These are phyloP conservation scores for Aquilaria sinensis DNA, from an alignment of 345 rosid genomes.

Conservation along the genomic window DNA sequence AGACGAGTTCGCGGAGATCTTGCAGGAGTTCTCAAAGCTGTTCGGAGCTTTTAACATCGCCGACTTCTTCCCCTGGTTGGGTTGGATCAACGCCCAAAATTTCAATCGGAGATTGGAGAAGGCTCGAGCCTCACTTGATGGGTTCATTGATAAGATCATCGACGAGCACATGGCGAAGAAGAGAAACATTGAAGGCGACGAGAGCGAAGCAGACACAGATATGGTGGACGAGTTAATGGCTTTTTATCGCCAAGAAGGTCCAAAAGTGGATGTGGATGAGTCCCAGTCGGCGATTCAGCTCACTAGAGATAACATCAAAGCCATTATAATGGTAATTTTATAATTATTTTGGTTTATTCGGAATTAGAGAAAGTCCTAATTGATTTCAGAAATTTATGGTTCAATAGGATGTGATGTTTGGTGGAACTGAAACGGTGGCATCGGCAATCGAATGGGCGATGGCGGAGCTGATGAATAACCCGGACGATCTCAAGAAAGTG, in stretches of 20 bases:
- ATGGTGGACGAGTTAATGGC: slow-evolving; percentile 89
- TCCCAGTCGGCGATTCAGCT: slow-evolving; percentile 43
- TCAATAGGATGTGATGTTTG: slow-evolving; percentile 44
- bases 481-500: slow-evolving; percentile 39
- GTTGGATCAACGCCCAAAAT: slow-evolving; percentile 48
- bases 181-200: neutral
- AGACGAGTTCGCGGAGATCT: slow-evolving; percentile 55
- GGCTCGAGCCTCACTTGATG: slow-evolving; percentile 58
- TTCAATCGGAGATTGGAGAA: slow-evolving; percentile 41
- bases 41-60: slow-evolving; percentile 80
- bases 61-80: slow-evolving; percentile 75
- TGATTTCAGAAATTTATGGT: neutral
- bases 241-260: slow-evolving; percentile 46
- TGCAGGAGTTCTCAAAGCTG: slow-evolving; percentile 86
- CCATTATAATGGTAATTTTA: slow-evolving; percentile 75
- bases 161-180: slow-evolving; percentile 62
- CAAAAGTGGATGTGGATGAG: slow-evolving; percentile 27
- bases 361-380: neutral
- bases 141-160: slow-evolving; percentile 66
- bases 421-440: slow-evolving; percentile 78
- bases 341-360: neutral
- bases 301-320: slow-evolving; percentile 76
- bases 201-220: slow-evolving; percentile 33
- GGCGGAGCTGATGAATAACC: slow-evolving; percentile 60
- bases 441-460: slow-evolving; percentile 79